Conservation (phyloP, 2,329 filamentous ascomycete species). For the Fusarium duplospermum region DNA sequence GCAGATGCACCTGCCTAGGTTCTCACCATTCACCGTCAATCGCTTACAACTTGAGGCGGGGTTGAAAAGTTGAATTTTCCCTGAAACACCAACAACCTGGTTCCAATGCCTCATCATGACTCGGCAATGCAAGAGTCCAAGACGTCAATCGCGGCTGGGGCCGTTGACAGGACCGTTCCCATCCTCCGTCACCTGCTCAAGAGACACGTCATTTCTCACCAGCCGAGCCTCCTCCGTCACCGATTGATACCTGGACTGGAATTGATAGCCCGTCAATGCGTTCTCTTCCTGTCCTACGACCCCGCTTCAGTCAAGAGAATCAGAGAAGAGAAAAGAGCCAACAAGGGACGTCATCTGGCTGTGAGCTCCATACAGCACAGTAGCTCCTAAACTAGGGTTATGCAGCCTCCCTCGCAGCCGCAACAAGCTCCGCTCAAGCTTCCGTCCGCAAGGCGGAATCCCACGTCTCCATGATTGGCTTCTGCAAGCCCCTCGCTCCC, state of each 20-base stretch:
- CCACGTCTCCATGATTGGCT: conserved; percentile 28
- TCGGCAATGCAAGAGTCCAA: conserved; percentile 14
- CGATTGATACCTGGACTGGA: conserved; percentile 32
- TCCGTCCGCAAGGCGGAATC: conserved; percentile 27
- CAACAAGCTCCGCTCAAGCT: conserved; percentile 25
- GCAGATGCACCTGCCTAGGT: neutral
- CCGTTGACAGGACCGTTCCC: conserved; percentile 10
- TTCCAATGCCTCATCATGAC: conserved; percentile 30
- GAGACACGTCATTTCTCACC: conserved; percentile 38
- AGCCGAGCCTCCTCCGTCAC: conserved; percentile 35
- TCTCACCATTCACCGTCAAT: conserved; percentile 16
- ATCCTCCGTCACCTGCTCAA: conserved; percentile 23
- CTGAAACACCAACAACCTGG: conserved; percentile 32
- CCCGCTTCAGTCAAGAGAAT: neutral
- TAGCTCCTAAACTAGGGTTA: conserved; percentile 18
- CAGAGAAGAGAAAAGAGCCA: conserved; percentile 33
- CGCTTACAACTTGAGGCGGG: conserved; percentile 15
- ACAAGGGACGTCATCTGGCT: conserved; percentile 32
- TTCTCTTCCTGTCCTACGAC: neutral
- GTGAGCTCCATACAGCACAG: conserved; percentile 9
- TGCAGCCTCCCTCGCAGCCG: conserved; percentile 10
- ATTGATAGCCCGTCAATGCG: conserved; percentile 34
- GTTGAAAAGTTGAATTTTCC: conserved; percentile 9
- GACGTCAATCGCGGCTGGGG: conserved; percentile 8
- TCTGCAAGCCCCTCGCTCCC: conserved; percentile 26